These are phyloP conservation scores for Plasmopara viticola DNA, from an alignment of 352 stramenopile species.

Conservation along the genomic window DNA sequence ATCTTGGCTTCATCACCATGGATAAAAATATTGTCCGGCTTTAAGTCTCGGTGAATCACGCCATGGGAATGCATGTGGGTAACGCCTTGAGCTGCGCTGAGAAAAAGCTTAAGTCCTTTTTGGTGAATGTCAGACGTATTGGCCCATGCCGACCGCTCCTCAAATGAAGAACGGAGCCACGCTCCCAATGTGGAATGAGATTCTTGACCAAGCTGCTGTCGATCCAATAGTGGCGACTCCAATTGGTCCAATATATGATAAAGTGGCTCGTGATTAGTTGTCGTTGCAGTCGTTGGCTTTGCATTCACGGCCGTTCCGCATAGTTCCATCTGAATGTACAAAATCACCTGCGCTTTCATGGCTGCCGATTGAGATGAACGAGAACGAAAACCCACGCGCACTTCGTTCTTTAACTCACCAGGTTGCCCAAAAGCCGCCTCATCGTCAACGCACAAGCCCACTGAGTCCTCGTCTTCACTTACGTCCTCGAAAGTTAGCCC, in stretches of 20 bases:
- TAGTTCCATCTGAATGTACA: conserved; percentile 82
- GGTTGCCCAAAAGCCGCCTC: conserved; percentile 21
- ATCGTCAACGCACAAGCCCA: conserved; percentile 25
- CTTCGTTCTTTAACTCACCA: conserved; percentile 17
- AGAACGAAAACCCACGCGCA: conserved; percentile 6
- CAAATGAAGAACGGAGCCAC: conserved; percentile 63
- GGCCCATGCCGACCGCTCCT: conserved; percentile 36
- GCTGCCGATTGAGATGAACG: conserved; percentile 9
- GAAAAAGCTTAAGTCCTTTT: conserved; percentile 58
- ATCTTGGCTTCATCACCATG: conserved; percentile 56
- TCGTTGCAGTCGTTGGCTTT: conserved; percentile 14
- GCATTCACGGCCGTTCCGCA: conserved; percentile 32
- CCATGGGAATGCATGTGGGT: conserved; percentile 69
- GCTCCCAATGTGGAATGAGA: conserved; percentile 53
- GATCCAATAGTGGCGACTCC: conserved; percentile 22
- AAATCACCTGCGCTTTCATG: conserved; percentile 37
- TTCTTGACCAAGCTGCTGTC: conserved; percentile 24
- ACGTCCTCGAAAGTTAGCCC: conserved; percentile 59
- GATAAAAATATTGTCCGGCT: conserved; percentile 75
- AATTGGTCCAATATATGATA: conserved; percentile 40
- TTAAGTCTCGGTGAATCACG: conserved; percentile 71
- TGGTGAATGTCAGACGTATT: conserved; percentile 39
- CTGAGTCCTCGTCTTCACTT: conserved; percentile 31
- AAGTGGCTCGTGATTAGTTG: conserved; percentile 32
- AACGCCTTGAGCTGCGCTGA: conserved; percentile 58